Conservation (phyloP, 2,329 filamentous ascomycete species). For the Alternaria sp. region DNA sequence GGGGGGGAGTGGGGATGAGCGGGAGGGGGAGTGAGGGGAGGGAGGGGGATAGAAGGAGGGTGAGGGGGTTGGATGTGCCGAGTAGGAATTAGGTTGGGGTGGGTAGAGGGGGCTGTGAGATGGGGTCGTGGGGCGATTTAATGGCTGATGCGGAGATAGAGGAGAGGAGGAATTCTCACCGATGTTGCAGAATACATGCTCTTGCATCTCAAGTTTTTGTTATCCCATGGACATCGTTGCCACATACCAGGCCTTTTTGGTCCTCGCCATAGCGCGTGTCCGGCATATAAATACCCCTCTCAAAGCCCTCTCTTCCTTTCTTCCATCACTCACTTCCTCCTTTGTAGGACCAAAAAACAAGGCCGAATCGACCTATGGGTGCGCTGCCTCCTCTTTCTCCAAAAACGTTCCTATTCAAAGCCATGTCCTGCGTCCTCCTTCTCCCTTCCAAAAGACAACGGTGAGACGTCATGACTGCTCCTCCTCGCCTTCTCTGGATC, state of each 20-base stretch:
- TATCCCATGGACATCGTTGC: neutral
- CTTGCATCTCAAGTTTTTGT: neutral
- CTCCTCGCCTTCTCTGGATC: neutral
- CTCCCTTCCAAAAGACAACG: neutral
- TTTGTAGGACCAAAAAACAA: neutral
- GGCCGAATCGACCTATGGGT: neutral
- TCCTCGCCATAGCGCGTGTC: neutral
- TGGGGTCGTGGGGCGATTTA: too few species aligned
- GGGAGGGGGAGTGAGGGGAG: neutral
- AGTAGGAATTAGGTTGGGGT: neutral
- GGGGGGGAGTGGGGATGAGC: neutral
- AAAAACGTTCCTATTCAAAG: neutral
- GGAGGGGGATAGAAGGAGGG: neutral
- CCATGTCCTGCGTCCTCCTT: neutral
- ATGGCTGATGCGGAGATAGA: too few species aligned
- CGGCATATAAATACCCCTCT: neutral
- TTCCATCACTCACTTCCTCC: neutral
- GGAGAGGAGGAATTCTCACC: too few species aligned
- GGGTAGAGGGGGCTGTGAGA: neutral
- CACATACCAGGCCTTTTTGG: neutral
- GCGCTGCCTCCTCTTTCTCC: neutral
- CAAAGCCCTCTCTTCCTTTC: neutral
- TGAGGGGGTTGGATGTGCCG: neutral
- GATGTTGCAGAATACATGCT: neutral
- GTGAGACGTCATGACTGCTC: neutral